Evolutionary conservation across 2,329 filamentous ascomycete species (phyloP).

Genomic region (Pezicula radicicola): DNA sequence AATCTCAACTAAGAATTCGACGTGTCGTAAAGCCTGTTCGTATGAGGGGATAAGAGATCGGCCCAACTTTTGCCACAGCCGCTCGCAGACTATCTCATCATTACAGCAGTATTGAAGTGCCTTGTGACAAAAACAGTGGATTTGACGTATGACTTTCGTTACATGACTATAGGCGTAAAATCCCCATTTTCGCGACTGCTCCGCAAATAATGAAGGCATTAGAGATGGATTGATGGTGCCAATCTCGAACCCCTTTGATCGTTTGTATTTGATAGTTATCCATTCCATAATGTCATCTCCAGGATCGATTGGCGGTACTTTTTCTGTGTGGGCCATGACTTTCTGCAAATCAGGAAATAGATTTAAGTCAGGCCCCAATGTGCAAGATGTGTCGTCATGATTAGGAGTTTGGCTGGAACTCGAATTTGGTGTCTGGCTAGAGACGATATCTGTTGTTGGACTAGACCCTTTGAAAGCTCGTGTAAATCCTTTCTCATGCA

Average conservation of each 20-base stretch:
- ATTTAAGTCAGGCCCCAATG: not conserved
- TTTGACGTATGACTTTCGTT: constrained; percentile 43
- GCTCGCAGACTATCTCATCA: constrained; percentile 37
- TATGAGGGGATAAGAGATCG: constrained; percentile 46
- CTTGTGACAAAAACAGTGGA: constrained; percentile 48
- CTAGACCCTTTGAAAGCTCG: not conserved
- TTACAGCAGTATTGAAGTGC: constrained; percentile 40
- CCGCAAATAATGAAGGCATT: constrained; percentile 44
- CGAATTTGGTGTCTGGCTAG: no score
- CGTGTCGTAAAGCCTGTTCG: constrained; percentile 42
- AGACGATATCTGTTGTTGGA: not conserved
- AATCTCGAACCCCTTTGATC: constrained; percentile 10
- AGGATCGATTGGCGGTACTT: not conserved
- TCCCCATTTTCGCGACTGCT: constrained; percentile 53
- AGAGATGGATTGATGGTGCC: constrained; percentile 22
- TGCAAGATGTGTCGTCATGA: not conserved
- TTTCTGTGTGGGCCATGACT: not conserved
- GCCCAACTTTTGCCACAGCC: constrained; percentile 41
- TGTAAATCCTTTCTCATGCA: not conserved
- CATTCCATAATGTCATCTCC: not conserved
- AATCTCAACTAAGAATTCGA: constrained; percentile 47
- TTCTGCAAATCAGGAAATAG: not conserved
- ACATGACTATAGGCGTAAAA: constrained; percentile 44
- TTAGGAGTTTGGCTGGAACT: not conserved
- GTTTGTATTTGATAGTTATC: not conserved